phyloP scores from a whole-genome alignment of 2,329 filamentous ascomycete species.

The Fusarium robinianum region DNA sequence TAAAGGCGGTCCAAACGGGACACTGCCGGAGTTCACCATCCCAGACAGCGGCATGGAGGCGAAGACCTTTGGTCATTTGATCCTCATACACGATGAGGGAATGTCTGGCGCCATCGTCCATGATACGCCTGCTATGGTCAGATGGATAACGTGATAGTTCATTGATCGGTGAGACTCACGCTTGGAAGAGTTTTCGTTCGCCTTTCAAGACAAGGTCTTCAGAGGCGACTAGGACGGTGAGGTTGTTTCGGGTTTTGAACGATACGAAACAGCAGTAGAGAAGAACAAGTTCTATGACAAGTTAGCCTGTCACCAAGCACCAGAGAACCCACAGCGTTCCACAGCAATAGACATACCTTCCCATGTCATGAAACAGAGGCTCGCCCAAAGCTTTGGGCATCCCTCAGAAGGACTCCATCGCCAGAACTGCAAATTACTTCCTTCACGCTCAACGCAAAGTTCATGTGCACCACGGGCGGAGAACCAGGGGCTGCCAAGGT shows the following conservation, averaged over 20 bases:
- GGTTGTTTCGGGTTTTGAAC: constrained; percentile 56
- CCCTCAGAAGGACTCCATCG: constrained; percentile 54
- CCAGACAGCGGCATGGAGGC: constrained; percentile 61
- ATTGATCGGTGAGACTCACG: constrained; percentile 46
- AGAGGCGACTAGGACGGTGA: constrained; percentile 50
- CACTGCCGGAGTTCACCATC: constrained; percentile 58
- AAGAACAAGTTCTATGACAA: constrained; percentile 57
- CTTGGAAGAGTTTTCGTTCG: constrained; percentile 60
- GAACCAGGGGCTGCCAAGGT: constrained; percentile 49
- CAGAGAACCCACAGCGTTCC: neutral
- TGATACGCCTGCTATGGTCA: constrained; percentile 54
- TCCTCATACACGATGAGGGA: constrained; percentile 60
- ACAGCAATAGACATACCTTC: constrained; percentile 52
- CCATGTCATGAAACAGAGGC: constrained; percentile 62
- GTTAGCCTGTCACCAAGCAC: constrained; percentile 10
- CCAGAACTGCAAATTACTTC: constrained; percentile 54
- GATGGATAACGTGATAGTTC: neutral
- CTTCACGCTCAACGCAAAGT: constrained; percentile 56
- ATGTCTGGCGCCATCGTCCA: constrained; percentile 59
- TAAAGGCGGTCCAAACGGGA: constrained; percentile 68
- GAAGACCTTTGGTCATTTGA: constrained; percentile 49
- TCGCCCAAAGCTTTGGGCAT: constrained; percentile 57
- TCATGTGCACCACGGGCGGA: constrained; percentile 59
- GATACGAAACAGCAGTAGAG: constrained; percentile 63
- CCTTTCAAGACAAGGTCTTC: constrained; percentile 53